Conservation (phyloP, 371 early-diverging fungal genomes). For the Mycotypha africana region DNA sequence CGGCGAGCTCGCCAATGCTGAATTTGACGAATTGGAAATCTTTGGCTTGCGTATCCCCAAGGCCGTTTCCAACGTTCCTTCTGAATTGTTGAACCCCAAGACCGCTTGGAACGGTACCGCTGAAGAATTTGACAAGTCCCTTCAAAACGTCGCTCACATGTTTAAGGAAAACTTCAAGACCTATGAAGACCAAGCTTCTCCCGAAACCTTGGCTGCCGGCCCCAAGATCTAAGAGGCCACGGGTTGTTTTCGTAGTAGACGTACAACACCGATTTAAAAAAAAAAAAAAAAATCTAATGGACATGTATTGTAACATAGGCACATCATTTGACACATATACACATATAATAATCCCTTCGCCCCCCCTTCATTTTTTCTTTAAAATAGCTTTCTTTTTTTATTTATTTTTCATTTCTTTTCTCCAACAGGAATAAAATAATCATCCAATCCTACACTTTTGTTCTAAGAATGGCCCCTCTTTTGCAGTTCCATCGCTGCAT, state of each 20-base stretch:
- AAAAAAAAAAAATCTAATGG: constrained; percentile 2
- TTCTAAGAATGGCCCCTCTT: too few species aligned
- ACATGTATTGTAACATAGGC: too few species aligned
- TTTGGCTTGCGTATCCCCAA: constrained; percentile 89
- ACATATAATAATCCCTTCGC: too few species aligned
- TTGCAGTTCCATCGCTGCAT: too few species aligned
- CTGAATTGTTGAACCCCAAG: constrained; percentile 82
- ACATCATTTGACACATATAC: too few species aligned
- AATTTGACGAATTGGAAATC: constrained; percentile 75
- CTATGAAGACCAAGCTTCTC: constrained; percentile 76
- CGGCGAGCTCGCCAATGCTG: constrained; percentile 80
- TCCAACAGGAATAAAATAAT: too few species aligned
- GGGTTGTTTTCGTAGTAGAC: too few species aligned
- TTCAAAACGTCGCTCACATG: constrained; percentile 73
- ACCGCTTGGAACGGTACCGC: constrained; percentile 77
- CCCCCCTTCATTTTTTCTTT: too few species aligned
- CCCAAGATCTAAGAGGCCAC: constrained; percentile 51
- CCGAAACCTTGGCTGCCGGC: constrained; percentile 75
- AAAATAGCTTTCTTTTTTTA: too few species aligned
- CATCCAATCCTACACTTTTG: too few species aligned
- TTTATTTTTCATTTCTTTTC: too few species aligned
- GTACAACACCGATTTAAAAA: background rate
- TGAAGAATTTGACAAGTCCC: constrained; percentile 59
- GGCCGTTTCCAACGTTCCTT: constrained; percentile 70
- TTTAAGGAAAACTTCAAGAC: constrained; percentile 89